These are phyloP conservation scores for Gossypium trilobum DNA, from an alignment of 441 rosid genomes.

Conservation along the genomic window DNA sequence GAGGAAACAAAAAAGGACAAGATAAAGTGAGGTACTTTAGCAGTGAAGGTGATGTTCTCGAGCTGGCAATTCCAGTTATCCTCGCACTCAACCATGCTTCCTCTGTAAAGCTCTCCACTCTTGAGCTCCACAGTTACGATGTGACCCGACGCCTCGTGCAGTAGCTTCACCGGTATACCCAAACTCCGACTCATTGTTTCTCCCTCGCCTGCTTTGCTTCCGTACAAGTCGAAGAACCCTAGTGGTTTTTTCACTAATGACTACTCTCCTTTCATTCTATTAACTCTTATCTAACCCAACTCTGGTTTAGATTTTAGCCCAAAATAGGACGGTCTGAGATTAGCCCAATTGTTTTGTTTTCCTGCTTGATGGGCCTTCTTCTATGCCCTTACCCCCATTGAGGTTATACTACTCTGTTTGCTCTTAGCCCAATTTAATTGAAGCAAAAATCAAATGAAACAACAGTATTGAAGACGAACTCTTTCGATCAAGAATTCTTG, in stretches of 20 bases:
- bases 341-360: background rate
- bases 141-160: conserved; percentile 93
- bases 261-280: background rate
- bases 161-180: conserved; percentile 93
- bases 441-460: background rate
- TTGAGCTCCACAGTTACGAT: conserved; percentile 92
- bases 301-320: background rate
- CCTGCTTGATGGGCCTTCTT: background rate
- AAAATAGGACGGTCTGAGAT: background rate
- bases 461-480: background rate
- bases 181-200: conserved; percentile 80
- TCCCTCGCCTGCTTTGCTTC: background rate
- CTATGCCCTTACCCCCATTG: background rate
- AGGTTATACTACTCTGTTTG: background rate
- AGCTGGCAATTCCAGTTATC: conserved; percentile 99
- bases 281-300: background rate
- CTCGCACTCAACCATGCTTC: conserved; percentile 94
- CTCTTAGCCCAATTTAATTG: background rate
- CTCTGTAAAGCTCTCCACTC: conserved; percentile 93
- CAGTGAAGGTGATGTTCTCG: conserved; percentile 81
- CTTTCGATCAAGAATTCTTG: background rate
- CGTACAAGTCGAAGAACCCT: conserved; percentile 36
- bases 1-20: background rate
- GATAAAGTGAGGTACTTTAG: conserved; percentile 42
- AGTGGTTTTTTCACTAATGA: conserved; percentile 6